phyloP scores from a whole-genome alignment of 2,329 filamentous ascomycete species.

The Pseudogymnoascus destructans region DNA sequence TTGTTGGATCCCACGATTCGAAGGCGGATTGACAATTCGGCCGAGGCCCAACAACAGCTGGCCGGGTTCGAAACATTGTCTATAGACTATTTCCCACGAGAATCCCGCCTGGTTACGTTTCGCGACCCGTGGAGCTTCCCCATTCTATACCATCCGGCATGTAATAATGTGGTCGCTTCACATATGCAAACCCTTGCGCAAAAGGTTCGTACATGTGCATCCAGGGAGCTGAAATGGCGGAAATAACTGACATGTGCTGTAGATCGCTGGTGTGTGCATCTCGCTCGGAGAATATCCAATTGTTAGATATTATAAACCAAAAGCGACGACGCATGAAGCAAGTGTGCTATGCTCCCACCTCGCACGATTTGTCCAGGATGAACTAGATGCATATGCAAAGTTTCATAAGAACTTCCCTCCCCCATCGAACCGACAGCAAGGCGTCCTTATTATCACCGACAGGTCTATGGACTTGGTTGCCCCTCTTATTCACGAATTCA shows the following conservation, averaged over 20 bases:
- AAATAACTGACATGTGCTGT: constrained; percentile 16
- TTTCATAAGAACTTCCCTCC: constrained; percentile 78
- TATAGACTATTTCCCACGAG: constrained; percentile 78
- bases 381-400: constrained; percentile 79
- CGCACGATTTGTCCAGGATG: constrained; percentile 80
- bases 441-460: constrained; percentile 76
- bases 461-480: constrained; percentile 85
- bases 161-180: constrained; percentile 67
- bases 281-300: constrained; percentile 87
- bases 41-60: constrained; percentile 57
- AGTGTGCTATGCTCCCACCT: constrained; percentile 76
- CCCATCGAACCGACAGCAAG: constrained; percentile 61
- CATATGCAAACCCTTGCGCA: constrained; percentile 80
- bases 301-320: constrained; percentile 79
- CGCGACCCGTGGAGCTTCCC: constrained; percentile 94
- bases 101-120: constrained; percentile 85
- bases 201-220: constrained; percentile 45
- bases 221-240: background rate
- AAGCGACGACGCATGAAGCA: constrained; percentile 67
- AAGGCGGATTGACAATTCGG: constrained; percentile 60
- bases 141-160: constrained; percentile 77
- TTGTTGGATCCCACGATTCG: constrained; percentile 58
- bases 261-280: constrained; percentile 81
- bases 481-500: constrained; percentile 88
- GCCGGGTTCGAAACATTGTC: constrained; percentile 71